Conservation (phyloP, 306 rosid species). For the Luffa aegyptiaca region DNA sequence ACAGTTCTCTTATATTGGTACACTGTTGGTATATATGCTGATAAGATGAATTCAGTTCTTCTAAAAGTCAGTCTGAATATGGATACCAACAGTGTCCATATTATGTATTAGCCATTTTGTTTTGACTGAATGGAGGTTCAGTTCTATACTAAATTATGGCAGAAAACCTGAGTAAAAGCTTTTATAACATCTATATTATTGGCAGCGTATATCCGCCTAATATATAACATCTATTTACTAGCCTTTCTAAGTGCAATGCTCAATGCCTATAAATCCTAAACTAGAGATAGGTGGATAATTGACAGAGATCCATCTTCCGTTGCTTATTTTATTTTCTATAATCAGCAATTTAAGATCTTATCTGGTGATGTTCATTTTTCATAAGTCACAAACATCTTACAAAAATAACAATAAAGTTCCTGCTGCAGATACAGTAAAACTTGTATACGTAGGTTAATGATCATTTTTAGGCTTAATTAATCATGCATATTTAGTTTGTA, state of each 20-base stretch:
- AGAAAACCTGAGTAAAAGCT: neutral
- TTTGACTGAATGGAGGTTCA: too few relatives aligned
- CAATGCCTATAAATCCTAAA: neutral
- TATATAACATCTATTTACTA: too few relatives aligned
- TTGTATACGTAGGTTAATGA: neutral
- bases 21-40: too few relatives aligned
- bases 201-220: too few relatives aligned
- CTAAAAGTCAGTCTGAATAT: too few relatives aligned
- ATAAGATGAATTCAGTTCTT: too few relatives aligned
- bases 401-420: neutral
- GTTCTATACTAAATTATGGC: neutral
- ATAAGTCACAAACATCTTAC: neutral
- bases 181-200: neutral
- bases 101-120: too few relatives aligned
- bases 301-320: neutral
- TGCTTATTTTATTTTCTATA: neutral
- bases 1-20: too few relatives aligned
- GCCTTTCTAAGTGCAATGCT: neutral
- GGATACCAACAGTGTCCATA: too few relatives aligned
- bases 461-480: neutral
- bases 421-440: neutral
- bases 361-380: neutral
- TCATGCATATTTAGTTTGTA: neutral
- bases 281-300: neutral
- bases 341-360: neutral